Conservation (phyloP, 768 basidiomycete genomes). For the Cystoderma amianthinum region DNA sequence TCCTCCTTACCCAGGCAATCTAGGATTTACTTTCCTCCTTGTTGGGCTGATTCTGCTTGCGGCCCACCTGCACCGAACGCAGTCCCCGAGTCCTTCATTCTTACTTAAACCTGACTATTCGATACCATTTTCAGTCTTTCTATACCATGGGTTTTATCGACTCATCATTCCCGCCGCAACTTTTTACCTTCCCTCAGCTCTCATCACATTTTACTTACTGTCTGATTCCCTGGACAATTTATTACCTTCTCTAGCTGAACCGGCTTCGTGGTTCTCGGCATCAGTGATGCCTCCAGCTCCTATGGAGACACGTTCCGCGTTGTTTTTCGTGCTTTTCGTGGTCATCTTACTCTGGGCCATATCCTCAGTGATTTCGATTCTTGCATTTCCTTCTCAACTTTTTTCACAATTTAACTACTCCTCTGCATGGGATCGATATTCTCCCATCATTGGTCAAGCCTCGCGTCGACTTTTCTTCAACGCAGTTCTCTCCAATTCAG, state of each 20-base stretch:
- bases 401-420: conserved; percentile 2
- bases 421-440: conserved; percentile 43
- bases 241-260: conserved; percentile 10
- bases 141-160: conserved; percentile 27
- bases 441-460: conserved; percentile 28
- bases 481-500: conserved; percentile 26
- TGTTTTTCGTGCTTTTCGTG: conserved; percentile 27
- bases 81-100: conserved; percentile 35
- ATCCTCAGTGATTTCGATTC: conserved; percentile 23
- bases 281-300: conserved; percentile 25
- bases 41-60: conserved; percentile 32
- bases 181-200: conserved; percentile 43
- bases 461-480: conserved; percentile 35
- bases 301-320: conserved; percentile 37
- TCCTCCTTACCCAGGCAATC: conserved; percentile 31
- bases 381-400: conserved; percentile 15
- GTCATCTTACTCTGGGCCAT: conserved; percentile 25
- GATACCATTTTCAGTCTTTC: conserved; percentile 39
- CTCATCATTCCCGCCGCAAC: conserved; percentile 30
- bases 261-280: conserved; percentile 4
- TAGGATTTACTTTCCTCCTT: conserved; percentile 33
- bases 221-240: conserved; percentile 40
- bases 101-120: conserved; percentile 27
- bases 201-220: conserved; percentile 34
- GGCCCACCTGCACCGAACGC: conserved; percentile 38